Evolutionary conservation across 768 basidiomycete species (phyloP), one percentile per base, ranked within the genome.

Genomic region (Flagelloscypha sp.): DNA sequence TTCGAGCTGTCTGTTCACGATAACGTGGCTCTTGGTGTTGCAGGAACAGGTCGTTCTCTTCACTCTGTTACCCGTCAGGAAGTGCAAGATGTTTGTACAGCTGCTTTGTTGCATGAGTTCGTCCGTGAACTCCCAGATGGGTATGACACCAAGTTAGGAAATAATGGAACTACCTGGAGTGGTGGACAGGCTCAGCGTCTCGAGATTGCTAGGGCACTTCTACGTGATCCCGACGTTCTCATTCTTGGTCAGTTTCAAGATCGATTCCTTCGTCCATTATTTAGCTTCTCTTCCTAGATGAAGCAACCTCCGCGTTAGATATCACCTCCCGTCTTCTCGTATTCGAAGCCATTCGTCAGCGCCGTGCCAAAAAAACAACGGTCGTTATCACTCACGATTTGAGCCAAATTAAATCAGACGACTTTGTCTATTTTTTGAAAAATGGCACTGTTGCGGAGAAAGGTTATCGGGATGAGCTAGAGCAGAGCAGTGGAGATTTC

Each of bases 111-210:
- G 46, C 84, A 94, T 47, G 86, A 88, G 34, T 99, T 93, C 56
- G 69, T 95, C 4, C 57, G 62, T 11, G 84, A 80, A 36, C 60
- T 98, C n/a, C 88, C 87, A 0, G 70, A 80, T 3, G 89, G 90
- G 1, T 97, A 97, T 46, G 85, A 93, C 30, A 94, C 92, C 0
- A 57, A 67, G 20, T 59, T 97, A 2, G 86, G 85, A 1, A 75
- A 63, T 16, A 75, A 70, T 19, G 93, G 90, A 2, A 72, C 84
- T 2, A 76, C 71, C 28, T 58, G 93, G 46, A 89, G 85, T 43
- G 94, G 94, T 10, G 94, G 94, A 2, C 95, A 98, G 66, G 76
- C 76, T 47, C 94, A 99, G 61, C 60, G 94, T 7, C 52, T 99
- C 19, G 87, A 88, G 6, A 77, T 99, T 38, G 94, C 94, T 0